Evolutionary conservation across 345 rosid species (phyloP).

Genomic region (Salix brachista): DNA sequence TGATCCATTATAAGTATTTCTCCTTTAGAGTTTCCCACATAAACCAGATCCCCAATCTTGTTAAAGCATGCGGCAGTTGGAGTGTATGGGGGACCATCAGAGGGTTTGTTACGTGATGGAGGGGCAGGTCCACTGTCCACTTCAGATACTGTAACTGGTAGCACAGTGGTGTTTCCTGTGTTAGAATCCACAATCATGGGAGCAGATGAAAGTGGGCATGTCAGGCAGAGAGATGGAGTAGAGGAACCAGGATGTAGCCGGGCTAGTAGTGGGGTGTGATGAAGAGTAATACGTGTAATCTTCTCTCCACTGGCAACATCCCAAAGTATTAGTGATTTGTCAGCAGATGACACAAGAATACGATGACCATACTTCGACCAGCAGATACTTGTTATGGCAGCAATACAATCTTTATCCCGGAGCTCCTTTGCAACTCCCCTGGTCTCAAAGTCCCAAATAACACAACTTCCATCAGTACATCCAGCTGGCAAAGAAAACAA

Average conservation of each 20-base stretch:
- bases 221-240: slow-evolving; percentile 71
- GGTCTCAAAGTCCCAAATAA: slow-evolving; percentile 98
- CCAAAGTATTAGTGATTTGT: slow-evolving; percentile 91
- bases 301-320: slow-evolving; percentile 69
- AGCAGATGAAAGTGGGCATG: slow-evolving; percentile 94
- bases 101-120: slow-evolving; percentile 58
- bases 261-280: slow-evolving; percentile 78
- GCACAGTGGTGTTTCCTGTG: slow-evolving; percentile 55
- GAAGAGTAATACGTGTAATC: slow-evolving; percentile 59
- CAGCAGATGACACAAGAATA: slow-evolving; percentile 90
- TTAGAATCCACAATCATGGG: slow-evolving; percentile 80
- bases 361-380: slow-evolving; percentile 95
- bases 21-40: slow-evolving; percentile 91
- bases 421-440: slow-evolving; percentile 91
- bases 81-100: slow-evolving; percentile 66
- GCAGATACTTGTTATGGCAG: slow-evolving; percentile 86
- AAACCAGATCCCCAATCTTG: slow-evolving; percentile 87
- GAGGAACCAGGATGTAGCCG: slow-evolving; percentile 83
- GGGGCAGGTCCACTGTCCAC: slow-evolving; percentile 50
- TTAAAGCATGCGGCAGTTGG: slow-evolving; percentile 95
- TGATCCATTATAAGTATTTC: slow-evolving; percentile 87
- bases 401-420: slow-evolving; percentile 62
- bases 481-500: no score
- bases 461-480: slow-evolving; percentile 10
- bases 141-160: slow-evolving; percentile 66